Evolutionary conservation across 2,329 filamentous ascomycete species (phyloP), one percentile per base, ranked within the genome.

Genomic region (Colletotrichum sp.): DNA sequence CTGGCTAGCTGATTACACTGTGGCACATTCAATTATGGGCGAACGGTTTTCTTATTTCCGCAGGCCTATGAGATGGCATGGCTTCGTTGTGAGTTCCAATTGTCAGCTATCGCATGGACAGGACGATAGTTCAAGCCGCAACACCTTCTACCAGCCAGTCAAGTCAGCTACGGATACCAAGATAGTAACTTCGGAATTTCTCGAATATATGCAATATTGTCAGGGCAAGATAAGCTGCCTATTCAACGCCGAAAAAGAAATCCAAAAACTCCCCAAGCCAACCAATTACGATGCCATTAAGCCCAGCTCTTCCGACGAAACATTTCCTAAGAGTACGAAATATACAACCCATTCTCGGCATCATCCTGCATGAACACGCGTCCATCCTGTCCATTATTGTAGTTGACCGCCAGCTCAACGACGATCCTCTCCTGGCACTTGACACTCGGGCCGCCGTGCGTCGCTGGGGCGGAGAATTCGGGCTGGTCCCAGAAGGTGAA

Each of bases 401-500:
- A 60, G 56, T 73, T 73, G 65, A 73, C 70, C 7, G 70, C 70
- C 28, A 73, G 55, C 70, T 73, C 70, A 5, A 73, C 65, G 21
- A 73, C 56, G 4, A 73, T 73, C 18, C 38, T 73, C 30, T 73
- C 70, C 36, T 64, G 16, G 12, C 70, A 73, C 24, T 56, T 38
- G 12, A 73, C 70, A 21, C 55, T 55, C 13, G 70, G 70, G 38
- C 70, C 70, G 56, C 36, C 28, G 36, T 73, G 70, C 13, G 70
- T 61, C 10, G 36, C 30, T 3, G 70, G 52, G 5, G 55, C 70
- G 12, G 55, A 26, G 56, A 21, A 73, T 1, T 73, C 65, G 12
- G 70, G 70, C 21, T 32, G 30, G 56, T 73, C 65, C 70, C 70
- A 73, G 55, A 73, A 68, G 3, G 70, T 73, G 24, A 73, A 73